A percentile compares a stretch with the other conserved stretches of the same genome.
Evolutionary conservation across 228 moss, liverwort and hornwort genomes (phyloP).

Genomic region (Sphagnum fallax): DNA sequence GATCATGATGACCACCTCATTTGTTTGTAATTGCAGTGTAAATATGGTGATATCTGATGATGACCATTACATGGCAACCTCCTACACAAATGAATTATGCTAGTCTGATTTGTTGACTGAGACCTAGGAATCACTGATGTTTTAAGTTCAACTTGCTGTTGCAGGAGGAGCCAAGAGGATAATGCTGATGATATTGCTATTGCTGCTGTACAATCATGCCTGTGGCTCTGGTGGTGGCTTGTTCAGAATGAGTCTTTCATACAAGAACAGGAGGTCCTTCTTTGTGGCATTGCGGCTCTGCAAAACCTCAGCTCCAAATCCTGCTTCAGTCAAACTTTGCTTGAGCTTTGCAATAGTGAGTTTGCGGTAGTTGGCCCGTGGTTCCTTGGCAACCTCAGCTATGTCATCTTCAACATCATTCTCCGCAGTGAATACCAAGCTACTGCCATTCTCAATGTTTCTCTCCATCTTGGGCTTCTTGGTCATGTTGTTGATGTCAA

Average conservation of each 20-base stretch:
- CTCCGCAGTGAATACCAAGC: conserved; percentile 26
- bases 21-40: no score
- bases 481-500: conserved; percentile 24
- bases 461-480: conserved; percentile 43
- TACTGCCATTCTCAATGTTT: conserved; percentile 63
- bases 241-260: conserved; percentile 47
- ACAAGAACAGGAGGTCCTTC: conserved; percentile 65
- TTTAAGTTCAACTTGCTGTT: no score
- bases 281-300: conserved; percentile 49
- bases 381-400: conserved; percentile 26
- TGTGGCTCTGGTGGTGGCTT: conserved; percentile 13
- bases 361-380: conserved; percentile 40
- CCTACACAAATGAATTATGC: no score
- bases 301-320: conserved; percentile 72
- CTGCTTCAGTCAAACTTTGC: conserved; percentile 67
- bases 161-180: no score
- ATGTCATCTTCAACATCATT: conserved; percentile 66
- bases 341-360: conserved; percentile 73
- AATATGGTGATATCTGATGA: no score
- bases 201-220: no score
- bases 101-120: no score
- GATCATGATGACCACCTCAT: no score
- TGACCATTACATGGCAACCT: no score
- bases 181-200: no score
- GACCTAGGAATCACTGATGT: no score